Evolutionary conservation across 2,329 filamentous ascomycete species (phyloP), one percentile per base, ranked within the genome.

Genomic region (Pestalotiopsis sp.): DNA sequence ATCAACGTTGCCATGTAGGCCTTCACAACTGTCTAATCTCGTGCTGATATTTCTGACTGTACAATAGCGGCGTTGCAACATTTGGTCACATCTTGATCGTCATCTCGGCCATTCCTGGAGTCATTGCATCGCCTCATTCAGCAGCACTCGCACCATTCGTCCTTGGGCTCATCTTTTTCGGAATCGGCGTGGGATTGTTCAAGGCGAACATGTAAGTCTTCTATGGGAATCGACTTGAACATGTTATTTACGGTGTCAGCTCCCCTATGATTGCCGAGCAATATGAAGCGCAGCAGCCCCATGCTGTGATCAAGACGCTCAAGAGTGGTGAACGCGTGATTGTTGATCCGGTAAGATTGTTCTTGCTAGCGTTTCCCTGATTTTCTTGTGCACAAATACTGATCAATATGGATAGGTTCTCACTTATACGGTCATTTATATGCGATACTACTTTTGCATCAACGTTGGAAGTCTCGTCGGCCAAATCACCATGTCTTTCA

Each of bases 391-490:
- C 39, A 49, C 17, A n/a, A 52, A 5, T 4, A 20, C 17, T 3
- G 17, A 23, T n/a, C 20, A 52, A 20, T 7, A 3, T 7, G 17
- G 17, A n/a, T n/a, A 52, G 45, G 45, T 52, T 20, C n/a, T 52
- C 9, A 52, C 45, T 20, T 52, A 52, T 20, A 52, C 45, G 52
- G 83, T 87, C 66, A 87, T 90, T 69, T 90, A 87, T 75, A 82
- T 87, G 70, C 87, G 85, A 79, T 93, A 92, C 77, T 93, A 92
- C 79, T 82, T 91, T 66, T 87, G 90, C 75, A 90, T 92, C 81
- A 93, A 93, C 76, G 76, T 91, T 11, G 92, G 91, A 45, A 87
- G 89, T 45, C 81, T 90, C 61, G 73, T 84, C 60, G 88, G 85
- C 63, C 89, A 90, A 79, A 85, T 91, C 69, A 83, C 82, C 75